These are phyloP conservation scores for Limonium bicolor DNA, from an alignment of 148 eudicot species.

Conservation along the genomic window DNA sequence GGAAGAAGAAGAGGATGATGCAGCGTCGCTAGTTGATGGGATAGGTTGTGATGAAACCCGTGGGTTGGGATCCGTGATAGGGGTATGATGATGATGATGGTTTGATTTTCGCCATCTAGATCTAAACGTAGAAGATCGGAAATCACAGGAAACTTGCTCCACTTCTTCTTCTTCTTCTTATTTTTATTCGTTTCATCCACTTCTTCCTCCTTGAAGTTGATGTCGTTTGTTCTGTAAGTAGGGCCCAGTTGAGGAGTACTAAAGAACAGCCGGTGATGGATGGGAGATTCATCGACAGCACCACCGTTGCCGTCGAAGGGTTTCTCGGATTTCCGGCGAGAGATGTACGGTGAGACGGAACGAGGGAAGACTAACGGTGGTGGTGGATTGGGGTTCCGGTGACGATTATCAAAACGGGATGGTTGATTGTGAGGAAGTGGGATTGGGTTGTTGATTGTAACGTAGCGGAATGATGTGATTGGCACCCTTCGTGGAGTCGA, in stretches of 20 bases:
- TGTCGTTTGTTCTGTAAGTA: too few species aligned
- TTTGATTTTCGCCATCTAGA: conserved; percentile 21
- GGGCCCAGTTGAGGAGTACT: conserved; percentile 34
- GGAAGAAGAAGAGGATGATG: conserved; percentile 16
- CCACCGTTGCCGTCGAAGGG: conserved; percentile 6
- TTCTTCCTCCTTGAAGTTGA: too few species aligned
- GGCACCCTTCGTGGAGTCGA: too few species aligned
- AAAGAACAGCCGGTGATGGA: conserved; percentile 15
- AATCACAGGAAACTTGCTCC: conserved; percentile 11
- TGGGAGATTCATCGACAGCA: too few species aligned
- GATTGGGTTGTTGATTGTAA: too few species aligned
- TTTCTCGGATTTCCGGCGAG: conserved; percentile 28
- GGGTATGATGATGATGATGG: too few species aligned
- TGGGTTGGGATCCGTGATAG: conserved; percentile 5
- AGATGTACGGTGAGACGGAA: conserved; percentile 37
- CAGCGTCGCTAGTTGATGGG: too few species aligned
- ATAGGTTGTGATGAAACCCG: conserved; percentile 6
- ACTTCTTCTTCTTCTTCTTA: conserved; percentile 6
- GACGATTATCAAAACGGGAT: too few species aligned
- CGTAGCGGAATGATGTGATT: too few species aligned
- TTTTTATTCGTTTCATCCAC: too few species aligned
- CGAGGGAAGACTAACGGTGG: conserved; percentile 27
- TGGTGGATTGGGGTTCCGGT: too few species aligned
- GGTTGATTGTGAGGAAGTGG: too few species aligned
- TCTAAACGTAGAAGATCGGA: conserved; percentile 28